Conservation (phyloP, 768 basidiomycete genomes). For the Cyathus striatus region DNA sequence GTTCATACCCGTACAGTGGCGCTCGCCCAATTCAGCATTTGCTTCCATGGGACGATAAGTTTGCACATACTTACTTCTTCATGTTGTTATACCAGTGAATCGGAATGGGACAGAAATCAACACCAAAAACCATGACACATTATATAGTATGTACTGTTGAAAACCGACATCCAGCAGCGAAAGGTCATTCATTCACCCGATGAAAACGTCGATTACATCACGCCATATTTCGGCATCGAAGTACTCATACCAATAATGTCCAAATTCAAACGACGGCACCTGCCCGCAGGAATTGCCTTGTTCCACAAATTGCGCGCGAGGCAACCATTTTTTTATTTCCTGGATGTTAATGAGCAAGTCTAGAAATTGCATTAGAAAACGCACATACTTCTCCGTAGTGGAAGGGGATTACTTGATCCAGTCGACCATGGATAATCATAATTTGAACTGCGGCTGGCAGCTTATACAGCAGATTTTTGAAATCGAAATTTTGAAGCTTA, state of each 20-base stretch:
- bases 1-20: too few species aligned
- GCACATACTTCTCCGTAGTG: slow-evolving; percentile 20
- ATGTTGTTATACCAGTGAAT: too few species aligned
- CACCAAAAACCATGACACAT: too few species aligned
- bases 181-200: too few species aligned
- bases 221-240: slow-evolving; percentile 30
- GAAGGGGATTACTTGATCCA: slow-evolving; percentile 30
- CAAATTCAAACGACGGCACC: slow-evolving; percentile 30
- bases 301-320: slow-evolving; percentile 22
- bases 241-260: slow-evolving; percentile 35
- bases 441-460: slow-evolving; percentile 26
- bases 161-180: too few species aligned
- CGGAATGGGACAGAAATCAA: too few species aligned
- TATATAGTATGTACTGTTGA: too few species aligned
- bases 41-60: too few species aligned
- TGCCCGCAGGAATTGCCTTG: slow-evolving; percentile 22
- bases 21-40: too few species aligned
- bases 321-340: slow-evolving; percentile 24
- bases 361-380: background rate
- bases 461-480: slow-evolving; percentile 18
- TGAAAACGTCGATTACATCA: slow-evolving; percentile 23
- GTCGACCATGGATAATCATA: slow-evolving; percentile 34
- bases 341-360: slow-evolving; percentile 6
- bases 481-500: slow-evolving; percentile 26
- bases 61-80: too few species aligned